These are phyloP conservation scores for Tuctoria greenei DNA, from an alignment of 176 grass and related monocot genomes.

Conservation along the genomic window DNA sequence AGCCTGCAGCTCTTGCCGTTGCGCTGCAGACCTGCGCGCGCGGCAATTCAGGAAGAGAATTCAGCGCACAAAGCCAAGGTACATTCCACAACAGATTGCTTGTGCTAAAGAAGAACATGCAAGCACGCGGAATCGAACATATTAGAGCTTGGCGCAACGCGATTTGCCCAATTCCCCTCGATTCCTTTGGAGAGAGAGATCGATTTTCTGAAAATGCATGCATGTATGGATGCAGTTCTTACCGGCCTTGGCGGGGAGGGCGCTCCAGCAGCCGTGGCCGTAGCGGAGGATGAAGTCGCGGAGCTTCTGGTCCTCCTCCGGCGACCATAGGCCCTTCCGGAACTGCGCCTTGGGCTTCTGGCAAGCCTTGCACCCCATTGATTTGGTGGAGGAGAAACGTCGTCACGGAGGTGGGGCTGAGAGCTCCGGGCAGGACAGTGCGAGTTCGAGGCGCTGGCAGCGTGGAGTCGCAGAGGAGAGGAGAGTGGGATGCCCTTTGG, in stretches of 20 bases:
- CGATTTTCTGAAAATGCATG: slow-evolving; percentile 1
- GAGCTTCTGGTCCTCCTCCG: slow-evolving; percentile 84
- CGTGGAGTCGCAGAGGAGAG: background rate
- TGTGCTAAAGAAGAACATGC: background rate
- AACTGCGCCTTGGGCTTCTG: slow-evolving; percentile 77
- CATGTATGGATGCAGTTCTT: slow-evolving; percentile 30
- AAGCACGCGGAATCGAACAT: background rate
- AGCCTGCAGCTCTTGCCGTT: slow-evolving; percentile 99
- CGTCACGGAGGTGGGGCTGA: background rate
- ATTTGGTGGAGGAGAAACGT: slow-evolving; percentile 6
- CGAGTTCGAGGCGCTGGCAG: background rate
- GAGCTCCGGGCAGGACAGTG: background rate
- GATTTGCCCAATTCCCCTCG: background rate
- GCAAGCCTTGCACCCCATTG: slow-evolving; percentile 78
- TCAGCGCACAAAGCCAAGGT: slow-evolving; percentile 26
- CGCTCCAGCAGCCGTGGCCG: slow-evolving; percentile 88
- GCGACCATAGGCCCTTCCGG: slow-evolving; percentile 94
- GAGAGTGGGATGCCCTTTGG: background rate
- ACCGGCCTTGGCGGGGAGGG: slow-evolving; percentile 76
- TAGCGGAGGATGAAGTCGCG: slow-evolving; percentile 72
- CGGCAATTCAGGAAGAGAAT: background rate
- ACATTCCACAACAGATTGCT: slow-evolving; percentile 20
- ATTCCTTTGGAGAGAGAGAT: background rate
- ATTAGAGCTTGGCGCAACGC: slow-evolving; percentile 6
- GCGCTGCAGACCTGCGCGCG: slow-evolving; percentile 60